Evolutionary conservation across 2,329 filamentous ascomycete species (phyloP).

Genomic region (Colletotrichum sp.): DNA sequence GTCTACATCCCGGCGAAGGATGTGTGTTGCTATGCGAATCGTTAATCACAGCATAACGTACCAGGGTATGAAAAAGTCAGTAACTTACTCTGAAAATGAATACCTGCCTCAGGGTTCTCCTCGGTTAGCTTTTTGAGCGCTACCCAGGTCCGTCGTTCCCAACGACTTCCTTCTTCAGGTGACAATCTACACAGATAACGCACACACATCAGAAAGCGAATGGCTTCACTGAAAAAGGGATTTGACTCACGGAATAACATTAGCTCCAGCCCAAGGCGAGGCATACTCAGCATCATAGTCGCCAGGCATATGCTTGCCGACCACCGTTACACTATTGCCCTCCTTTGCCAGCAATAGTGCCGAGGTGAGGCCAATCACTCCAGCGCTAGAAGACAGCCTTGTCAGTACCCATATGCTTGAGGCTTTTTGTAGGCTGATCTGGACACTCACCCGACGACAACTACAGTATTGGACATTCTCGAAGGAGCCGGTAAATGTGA

Average conservation of each 20-base stretch:
- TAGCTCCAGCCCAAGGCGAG: constrained; percentile 81
- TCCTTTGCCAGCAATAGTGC: constrained; percentile 52
- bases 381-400: constrained; percentile 37
- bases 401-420: not conserved
- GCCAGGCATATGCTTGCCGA: constrained; percentile 81
- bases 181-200: constrained; percentile 32
- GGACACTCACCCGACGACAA: not conserved
- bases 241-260: constrained; percentile 64
- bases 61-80: constrained; percentile 42
- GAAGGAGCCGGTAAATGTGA: too few relatives aligned
- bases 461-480: not conserved
- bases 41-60: not conserved
- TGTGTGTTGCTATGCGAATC: constrained; percentile 33
- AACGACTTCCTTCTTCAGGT: constrained; percentile 39
- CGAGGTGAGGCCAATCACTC: constrained; percentile 57
- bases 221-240: too few relatives aligned
- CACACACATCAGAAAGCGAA: not conserved
- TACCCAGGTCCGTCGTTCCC: constrained; percentile 65
- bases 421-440: not conserved
- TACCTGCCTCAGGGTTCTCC: constrained; percentile 72
- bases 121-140: constrained; percentile 58
- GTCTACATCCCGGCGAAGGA: constrained; percentile 64
- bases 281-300: constrained; percentile 86
- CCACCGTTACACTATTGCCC: constrained; percentile 43
- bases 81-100: constrained; percentile 69